Evolutionary conservation across 208 protist genomes (phyloP).

Genomic region (Trypanosoma caninum): DNA sequence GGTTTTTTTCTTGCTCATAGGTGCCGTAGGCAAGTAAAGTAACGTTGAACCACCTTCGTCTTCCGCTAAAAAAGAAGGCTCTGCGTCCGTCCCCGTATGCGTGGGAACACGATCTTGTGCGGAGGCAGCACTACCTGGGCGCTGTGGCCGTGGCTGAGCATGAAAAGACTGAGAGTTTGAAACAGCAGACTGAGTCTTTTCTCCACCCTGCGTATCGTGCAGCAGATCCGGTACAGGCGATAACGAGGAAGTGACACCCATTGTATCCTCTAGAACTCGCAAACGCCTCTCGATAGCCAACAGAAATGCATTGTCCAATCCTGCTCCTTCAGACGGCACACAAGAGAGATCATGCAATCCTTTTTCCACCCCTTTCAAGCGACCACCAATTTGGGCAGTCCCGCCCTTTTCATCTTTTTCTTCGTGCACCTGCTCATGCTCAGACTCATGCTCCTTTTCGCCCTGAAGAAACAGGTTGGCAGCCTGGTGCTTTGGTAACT

Average conservation of each 20-base stretch:
- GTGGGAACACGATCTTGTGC: neutral
- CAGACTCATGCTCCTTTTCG: no score
- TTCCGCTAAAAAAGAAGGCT: no score
- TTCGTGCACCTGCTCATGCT: no score
- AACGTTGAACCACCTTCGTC: no score
- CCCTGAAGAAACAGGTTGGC: no score
- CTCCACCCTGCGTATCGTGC: neutral
- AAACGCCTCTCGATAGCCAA: constrained; percentile 46
- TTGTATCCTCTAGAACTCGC: constrained; percentile 37
- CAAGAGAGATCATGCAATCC: constrained; percentile 42
- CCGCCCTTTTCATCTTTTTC: constrained; percentile 12
- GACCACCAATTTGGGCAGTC: constrained; percentile 27
- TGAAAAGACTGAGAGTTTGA: neutral
- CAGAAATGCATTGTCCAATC: constrained; percentile 26
- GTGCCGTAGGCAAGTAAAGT: no score
- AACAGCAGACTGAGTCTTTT: neutral
- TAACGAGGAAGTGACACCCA: constrained; percentile 25
- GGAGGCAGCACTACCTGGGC: neutral
- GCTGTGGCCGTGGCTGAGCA: neutral
- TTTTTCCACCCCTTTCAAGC: constrained; percentile 43
- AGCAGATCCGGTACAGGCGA: neutral
- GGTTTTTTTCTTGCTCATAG: no score
- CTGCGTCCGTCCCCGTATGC: neutral
- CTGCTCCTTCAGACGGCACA: constrained; percentile 7
- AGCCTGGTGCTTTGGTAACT: no score